Evolutionary conservation across 148 eudicot genomes (phyloP).

Genomic region (Arctostaphylos glauca): DNA sequence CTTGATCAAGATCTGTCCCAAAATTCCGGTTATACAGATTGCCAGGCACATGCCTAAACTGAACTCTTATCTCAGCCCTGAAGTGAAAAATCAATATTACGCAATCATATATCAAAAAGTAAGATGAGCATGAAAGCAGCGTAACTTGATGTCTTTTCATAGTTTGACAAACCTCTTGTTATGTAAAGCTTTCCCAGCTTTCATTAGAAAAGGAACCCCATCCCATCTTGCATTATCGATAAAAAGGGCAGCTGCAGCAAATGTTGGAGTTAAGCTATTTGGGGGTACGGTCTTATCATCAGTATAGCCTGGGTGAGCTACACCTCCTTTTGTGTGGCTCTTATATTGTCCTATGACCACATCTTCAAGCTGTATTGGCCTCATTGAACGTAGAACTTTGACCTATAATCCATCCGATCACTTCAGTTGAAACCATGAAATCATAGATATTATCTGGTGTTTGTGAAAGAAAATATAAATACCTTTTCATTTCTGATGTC

Average conservation of each 20-base stretch:
- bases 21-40: constrained; percentile 69
- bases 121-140: background rate
- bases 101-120: background rate
- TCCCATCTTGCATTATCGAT: constrained; percentile 98
- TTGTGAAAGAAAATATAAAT: background rate
- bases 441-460: background rate
- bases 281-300: constrained; percentile 90
- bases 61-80: constrained; percentile 96
- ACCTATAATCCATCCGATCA: constrained; percentile 47
- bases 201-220: constrained; percentile 97
- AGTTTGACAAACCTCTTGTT: constrained; percentile 54
- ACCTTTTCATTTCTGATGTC: constrained; percentile 99
- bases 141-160: background rate
- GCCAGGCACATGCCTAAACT: constrained; percentile 93
- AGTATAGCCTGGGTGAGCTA: constrained; percentile 67
- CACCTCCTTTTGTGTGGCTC: constrained; percentile 80
- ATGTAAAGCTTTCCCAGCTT: constrained; percentile 95
- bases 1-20: constrained; percentile 80
- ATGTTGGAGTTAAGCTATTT: constrained; percentile 83
- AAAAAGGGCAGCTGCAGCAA: constrained; percentile 95
- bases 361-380: constrained; percentile 74
- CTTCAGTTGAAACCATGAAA: background rate
- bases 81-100: constrained; percentile 2
- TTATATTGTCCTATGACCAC: constrained; percentile 85
- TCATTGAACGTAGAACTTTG: constrained; percentile 95